Conservation (phyloP, 2,329 filamentous ascomycete genomes). For the Botryotinia narcissicola region DNA sequence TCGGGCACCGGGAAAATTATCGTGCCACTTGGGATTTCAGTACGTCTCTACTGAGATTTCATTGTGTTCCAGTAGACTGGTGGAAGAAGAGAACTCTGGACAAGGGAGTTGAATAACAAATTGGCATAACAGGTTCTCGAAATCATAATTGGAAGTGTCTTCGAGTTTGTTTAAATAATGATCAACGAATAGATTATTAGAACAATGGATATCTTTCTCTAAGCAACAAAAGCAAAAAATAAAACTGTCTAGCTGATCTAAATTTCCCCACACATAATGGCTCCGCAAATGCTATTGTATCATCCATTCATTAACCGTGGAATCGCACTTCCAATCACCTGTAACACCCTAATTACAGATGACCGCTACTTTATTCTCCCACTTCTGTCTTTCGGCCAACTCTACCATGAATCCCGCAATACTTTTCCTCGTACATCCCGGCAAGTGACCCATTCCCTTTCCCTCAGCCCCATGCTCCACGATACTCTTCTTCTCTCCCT, state of each 20-base stretch:
- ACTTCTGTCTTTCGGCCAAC: background rate
- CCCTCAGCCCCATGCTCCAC: constrained; percentile 34
- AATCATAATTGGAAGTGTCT: background rate
- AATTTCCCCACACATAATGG: background rate
- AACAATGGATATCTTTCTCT: constrained; percentile 14
- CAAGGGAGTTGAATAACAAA: background rate
- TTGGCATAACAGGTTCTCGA: background rate
- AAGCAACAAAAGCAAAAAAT: background rate
- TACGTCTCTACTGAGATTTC: background rate
- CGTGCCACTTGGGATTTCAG: background rate
- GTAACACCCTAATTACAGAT: constrained; percentile 14
- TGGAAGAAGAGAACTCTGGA: no score
- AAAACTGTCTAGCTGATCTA: constrained; percentile 1
- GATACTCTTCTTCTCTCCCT: constrained; percentile 22
- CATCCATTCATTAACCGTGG: background rate
- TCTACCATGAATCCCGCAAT: constrained; percentile 49
- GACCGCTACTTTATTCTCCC: constrained; percentile 6
- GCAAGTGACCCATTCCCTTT: constrained; percentile 23
- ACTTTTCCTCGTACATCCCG: constrained; percentile 22
- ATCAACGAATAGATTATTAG: background rate
- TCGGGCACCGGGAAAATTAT: no score
- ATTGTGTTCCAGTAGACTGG: background rate
- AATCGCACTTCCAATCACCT: background rate
- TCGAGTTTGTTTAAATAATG: background rate
- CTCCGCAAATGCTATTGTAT: no score